Evolutionary conservation across 2,329 filamentous ascomycete species (phyloP).

Genomic region (Trichoderma cornu-damae): DNA sequence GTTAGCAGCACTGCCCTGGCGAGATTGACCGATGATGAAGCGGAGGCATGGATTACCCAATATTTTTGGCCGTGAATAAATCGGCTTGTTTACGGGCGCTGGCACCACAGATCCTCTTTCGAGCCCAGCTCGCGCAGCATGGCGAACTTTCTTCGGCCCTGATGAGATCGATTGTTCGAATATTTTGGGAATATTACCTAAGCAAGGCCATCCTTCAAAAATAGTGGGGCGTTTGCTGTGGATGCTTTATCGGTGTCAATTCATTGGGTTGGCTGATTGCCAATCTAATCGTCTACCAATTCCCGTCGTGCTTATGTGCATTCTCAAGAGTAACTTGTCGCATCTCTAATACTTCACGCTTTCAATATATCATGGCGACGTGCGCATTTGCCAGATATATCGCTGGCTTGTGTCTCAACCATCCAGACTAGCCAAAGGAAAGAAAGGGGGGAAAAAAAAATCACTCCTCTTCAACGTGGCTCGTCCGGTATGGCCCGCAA

Average conservation of each 20-base stretch:
- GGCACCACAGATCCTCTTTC: neutral
- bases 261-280: neutral
- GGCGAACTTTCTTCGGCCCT: conserved; percentile 10
- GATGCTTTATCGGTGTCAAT: neutral
- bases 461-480: neutral
- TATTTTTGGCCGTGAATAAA: neutral
- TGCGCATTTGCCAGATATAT: neutral
- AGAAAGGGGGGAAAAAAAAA: no score
- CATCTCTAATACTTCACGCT: neutral
- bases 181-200: conserved; percentile 27
- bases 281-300: no score
- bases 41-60: neutral
- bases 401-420: neutral
- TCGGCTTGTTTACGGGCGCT: neutral
- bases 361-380: neutral
- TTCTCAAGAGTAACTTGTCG: neutral
- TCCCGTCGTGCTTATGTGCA: neutral
- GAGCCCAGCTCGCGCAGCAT: neutral
- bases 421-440: neutral
- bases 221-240: neutral
- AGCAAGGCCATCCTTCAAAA: conserved; percentile 30
- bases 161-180: neutral
- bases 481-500: neutral
- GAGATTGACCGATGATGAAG: neutral
- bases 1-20: neutral